Evolutionary conservation across 192 early-diverging fungal genomes (phyloP), one percentile per base, ranked within the genome.

Genomic region (Coemansia sp.): DNA sequence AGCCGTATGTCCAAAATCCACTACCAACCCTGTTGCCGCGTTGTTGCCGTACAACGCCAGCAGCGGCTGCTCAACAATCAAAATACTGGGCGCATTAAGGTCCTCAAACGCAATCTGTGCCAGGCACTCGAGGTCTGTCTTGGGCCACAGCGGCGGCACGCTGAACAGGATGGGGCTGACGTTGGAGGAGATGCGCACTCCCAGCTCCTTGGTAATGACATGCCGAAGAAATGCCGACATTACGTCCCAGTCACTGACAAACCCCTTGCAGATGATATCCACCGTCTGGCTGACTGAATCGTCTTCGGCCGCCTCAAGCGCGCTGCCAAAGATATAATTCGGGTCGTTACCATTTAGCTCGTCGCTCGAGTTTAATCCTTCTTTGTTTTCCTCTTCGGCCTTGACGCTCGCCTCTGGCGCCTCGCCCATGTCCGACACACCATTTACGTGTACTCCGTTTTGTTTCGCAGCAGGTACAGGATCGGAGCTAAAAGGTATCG

Each of bases 41-140:
- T 88, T 91, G 63, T 87, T 88, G 5, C 90, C 95, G 69, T 91
- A 97, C 9, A 93, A 66, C 0, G 90, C 86, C 68, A 91, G 77
- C 48, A 96, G 79, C 9, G 95, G 92, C 67, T 95, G 91, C 51
- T 95, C 93, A 21, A 89, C 81, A 43, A 97, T 83, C 60, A 88
- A 86, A 24, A 99, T 76, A 16, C 87, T 86, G 7, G 94, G 91
- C 11, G 88, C 86, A 71, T 99, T 97, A 56, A 97, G 83, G 21
- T 90, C 85, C 78, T 99, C 97, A 81, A 99, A 99, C 60, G 92
- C 88, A 38, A 96, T 90, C 76, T 95, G 93, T 16, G 91, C 86
- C 31, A 91, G 84, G 9, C 85, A 81, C 77, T 94, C 93, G 56
- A 87, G 79, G 50, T 96, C 91, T 7, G 84, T 70, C 62, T 92